phyloP scores from a whole-genome alignment of 2,329 filamentous ascomycete species.

The Penicillium sp. region DNA sequence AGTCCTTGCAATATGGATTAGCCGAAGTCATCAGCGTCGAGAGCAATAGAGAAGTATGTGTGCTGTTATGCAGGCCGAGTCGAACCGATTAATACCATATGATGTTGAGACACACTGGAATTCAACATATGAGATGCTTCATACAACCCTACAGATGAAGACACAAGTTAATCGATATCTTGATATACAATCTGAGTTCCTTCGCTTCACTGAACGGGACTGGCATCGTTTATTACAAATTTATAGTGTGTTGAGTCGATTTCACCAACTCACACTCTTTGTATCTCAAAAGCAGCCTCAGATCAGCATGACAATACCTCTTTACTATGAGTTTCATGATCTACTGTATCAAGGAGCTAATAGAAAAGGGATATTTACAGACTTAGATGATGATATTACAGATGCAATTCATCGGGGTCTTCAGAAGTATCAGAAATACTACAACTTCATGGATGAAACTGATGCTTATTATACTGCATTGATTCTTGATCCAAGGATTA shows the following conservation, averaged over 20 bases:
- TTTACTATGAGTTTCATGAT: constrained; percentile 12
- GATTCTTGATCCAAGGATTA: constrained; percentile 4
- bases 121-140: constrained; percentile 10
- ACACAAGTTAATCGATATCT: constrained; percentile 8
- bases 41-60: constrained; percentile 8
- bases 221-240: constrained; percentile 7
- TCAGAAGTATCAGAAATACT: constrained; percentile 14
- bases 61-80: background rate
- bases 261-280: constrained; percentile 7
- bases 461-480: constrained; percentile 8
- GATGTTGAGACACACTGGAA: constrained; percentile 12
- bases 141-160: background rate
- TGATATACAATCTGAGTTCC: constrained; percentile 1
- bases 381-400: constrained; percentile 7
- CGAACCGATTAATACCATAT: constrained; percentile 9
- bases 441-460: constrained; percentile 9
- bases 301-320: constrained; percentile 9
- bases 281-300: constrained; percentile 6
- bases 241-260: constrained; percentile 4
- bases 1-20: constrained; percentile 12
- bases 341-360: background rate
- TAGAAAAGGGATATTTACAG: background rate
- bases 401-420: constrained; percentile 3
- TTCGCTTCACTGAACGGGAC: constrained; percentile 8
- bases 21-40: constrained; percentile 7